Base-by-base conservation (phyloP, 352 stramenopile species). In the Phytopythium sindhum region DNA sequence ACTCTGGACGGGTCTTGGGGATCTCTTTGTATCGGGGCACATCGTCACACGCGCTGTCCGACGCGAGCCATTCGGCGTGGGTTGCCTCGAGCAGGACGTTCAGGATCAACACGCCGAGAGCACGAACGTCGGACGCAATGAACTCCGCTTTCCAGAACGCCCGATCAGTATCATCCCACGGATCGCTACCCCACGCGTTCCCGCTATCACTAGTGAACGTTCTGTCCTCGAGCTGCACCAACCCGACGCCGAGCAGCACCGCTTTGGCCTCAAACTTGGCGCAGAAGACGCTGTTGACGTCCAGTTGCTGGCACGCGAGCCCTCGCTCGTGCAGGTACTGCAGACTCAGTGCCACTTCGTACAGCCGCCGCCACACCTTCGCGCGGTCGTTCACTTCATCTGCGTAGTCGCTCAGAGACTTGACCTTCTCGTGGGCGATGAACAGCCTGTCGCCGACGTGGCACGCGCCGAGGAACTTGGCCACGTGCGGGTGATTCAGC, bases 391-490 rank as follows among this genome's bases (percentile, higher is more conserved):
- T 14, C 12, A 9, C 24, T 5, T 51, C 55, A 2, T 21, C 14
- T 23, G 35, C 33, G 24, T 51, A 60, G 2, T 60, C 55, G 12
- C 15, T 28, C 19, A 60, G 35, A 11, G 37, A 7, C 9, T n/a
- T 17, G 3, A 60, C 55, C 35, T 60, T 60, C 24, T 60, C 55
- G 35, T 60, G 55, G 4, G n/a, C 55, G 39, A 60, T 26, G 55
- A 51, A 60, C 19, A 29, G n/a, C 21, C n/a, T 33, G 29, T 39
- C 55, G 23, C 55, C 55, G 12, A 60, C 37, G n/a, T 60, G 55
- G 37, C 55, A 60, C 55, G 55, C 55, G 23, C 55, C 55, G 37
- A 60, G 33, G 24, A 60, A 60, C 55, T 60, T 60, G 55, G 37
- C 55, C 31, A 60, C 35, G 17, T 58, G 53, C 14, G 53, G 53